Evolutionary conservation across 169 alveolate genomes (phyloP).

Genomic region (Plasmodium gonderi): DNA sequence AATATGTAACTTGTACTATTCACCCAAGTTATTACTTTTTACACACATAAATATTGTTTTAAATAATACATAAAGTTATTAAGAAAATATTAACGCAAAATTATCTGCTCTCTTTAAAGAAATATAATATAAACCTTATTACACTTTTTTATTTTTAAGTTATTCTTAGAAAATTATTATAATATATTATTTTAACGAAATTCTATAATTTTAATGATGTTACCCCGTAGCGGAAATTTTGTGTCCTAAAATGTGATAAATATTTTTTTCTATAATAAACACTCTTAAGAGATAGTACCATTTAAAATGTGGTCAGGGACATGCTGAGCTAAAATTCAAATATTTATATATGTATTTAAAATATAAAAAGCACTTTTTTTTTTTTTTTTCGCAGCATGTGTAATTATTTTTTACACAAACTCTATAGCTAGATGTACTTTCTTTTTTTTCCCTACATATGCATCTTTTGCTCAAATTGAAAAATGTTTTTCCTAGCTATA

Average conservation of each 20-base stretch:
- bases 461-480: background rate
- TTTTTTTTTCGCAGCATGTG: background rate
- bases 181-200: background rate
- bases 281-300: background rate
- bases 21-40: background rate
- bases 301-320: background rate
- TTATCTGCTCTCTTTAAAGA: background rate
- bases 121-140: background rate
- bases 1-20: background rate
- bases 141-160: background rate
- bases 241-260: too few relatives aligned
- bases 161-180: background rate
- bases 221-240: too few relatives aligned
- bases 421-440: background rate
- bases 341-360: background rate
- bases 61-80: background rate
- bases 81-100: background rate
- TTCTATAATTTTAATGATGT: slow-evolving; percentile 4
- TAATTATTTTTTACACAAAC: background rate
- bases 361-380: background rate
- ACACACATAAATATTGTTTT: background rate
- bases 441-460: background rate
- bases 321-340: background rate
- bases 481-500: background rate
- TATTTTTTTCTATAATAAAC: background rate